Percentiles rank a stretch among this genome's conserved stretches.
phyloP scores from a whole-genome alignment of 192 early-diverging fungal species.

The Backusella tuberculispora region DNA sequence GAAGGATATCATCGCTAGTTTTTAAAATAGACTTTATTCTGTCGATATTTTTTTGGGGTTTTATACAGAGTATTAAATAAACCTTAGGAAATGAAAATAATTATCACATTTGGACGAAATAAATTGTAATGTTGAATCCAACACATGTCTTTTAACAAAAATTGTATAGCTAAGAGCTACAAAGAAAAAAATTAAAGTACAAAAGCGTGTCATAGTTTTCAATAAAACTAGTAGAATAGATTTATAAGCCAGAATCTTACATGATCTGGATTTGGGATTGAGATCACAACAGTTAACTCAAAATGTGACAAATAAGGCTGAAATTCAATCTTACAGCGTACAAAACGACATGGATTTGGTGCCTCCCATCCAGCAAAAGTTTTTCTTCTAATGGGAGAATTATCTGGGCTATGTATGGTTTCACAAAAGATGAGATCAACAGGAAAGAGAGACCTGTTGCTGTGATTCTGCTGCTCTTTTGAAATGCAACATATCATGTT shows the following conservation, averaged over 20 bases:
- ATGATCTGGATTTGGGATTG: not conserved
- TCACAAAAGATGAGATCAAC: constrained; percentile 1
- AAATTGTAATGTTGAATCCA: not conserved
- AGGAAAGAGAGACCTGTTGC: not conserved
- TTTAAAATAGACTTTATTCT: not conserved
- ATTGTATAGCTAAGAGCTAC: not conserved
- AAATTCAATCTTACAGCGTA: too few relatives aligned
- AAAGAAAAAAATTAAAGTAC: not conserved
- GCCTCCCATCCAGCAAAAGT: too few relatives aligned
- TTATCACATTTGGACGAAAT: not conserved
- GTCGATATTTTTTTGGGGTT: not conserved
- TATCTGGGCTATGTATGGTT: constrained; percentile 4
- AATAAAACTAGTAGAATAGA: not conserved
- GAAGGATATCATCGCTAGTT: not conserved
- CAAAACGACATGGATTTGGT: not conserved
- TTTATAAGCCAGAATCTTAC: not conserved
- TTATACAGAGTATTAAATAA: not conserved
- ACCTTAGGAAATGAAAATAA: not conserved
- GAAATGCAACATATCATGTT: not conserved
- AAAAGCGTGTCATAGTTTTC: not conserved
- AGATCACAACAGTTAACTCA: not conserved
- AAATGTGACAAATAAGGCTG: not conserved
- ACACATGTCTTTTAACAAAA: not conserved
- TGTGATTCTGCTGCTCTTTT: not conserved
- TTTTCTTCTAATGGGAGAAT: constrained; percentile 4